Conservation (phyloP, 2,329 filamentous ascomycete species). For the Phyllosticta paracitricarpa region DNA sequence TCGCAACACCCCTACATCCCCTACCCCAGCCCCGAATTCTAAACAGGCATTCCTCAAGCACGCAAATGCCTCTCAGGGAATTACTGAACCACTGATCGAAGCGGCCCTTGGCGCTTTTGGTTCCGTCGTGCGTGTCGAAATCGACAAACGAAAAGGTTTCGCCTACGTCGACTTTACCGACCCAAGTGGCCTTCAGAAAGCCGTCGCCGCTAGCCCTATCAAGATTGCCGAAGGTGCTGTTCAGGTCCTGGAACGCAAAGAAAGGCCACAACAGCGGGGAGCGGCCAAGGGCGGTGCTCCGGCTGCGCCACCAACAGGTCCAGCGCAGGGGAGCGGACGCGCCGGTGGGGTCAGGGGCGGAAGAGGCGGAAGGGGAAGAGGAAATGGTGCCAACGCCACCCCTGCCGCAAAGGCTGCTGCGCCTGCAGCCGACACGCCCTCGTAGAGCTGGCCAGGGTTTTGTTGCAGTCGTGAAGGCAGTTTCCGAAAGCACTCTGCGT, state of each 20-base stretch:
- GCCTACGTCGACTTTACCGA: conserved; percentile 85
- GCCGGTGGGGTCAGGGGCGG: conserved; percentile 23
- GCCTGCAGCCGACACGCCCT: conserved; percentile 12
- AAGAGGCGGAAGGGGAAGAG: conserved; percentile 24
- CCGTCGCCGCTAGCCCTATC: conserved; percentile 71
- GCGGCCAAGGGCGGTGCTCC: not conserved
- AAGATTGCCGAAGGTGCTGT: conserved; percentile 76
- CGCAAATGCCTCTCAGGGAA: conserved; percentile 75
- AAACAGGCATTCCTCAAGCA: conserved; percentile 49
- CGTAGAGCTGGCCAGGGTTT: not conserved
- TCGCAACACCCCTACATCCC: not conserved
- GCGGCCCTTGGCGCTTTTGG: conserved; percentile 67
- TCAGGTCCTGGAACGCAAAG: conserved; percentile 75
- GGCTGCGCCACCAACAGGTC: not conserved
- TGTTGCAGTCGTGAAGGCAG: no score
- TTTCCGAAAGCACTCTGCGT: no score
- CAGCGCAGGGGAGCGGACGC: conserved; percentile 12
- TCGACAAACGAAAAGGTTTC: conserved; percentile 90
- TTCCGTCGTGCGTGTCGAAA: conserved; percentile 67
- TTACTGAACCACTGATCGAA: conserved; percentile 72
- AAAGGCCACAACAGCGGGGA: conserved; percentile 25
- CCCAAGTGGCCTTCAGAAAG: conserved; percentile 61
- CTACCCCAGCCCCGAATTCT: conserved; percentile 2
- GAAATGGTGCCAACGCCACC: conserved; percentile 18
- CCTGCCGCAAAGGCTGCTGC: conserved; percentile 10